Base-by-base conservation (phyloP, 1,284 basidiomycete species). In the Phlebopus sp. region DNA sequence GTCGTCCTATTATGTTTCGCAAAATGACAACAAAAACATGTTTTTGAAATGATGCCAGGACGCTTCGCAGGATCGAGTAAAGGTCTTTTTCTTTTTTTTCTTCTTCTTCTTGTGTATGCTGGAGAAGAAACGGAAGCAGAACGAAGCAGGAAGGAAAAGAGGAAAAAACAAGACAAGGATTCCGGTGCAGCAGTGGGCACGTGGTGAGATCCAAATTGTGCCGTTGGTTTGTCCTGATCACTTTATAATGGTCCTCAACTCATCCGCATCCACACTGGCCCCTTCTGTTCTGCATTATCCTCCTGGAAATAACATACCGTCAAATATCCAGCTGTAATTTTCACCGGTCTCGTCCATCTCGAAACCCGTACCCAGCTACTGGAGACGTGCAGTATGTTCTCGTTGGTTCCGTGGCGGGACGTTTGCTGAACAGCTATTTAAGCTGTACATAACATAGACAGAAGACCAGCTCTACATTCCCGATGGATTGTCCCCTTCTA, bases 401-500 rank as follows among this genome's bases (percentile, higher is more conserved):
- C 23, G 19, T 23, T 38, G 37, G 25, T 23, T n/a, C 19, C 21
- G 18, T 38, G 19, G 5, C 37, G 19, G 19, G 14, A 21, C 37
- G 36, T 18, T n/a, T n/a, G 21, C 37, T n/a, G 4, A 38, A 25
- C 19, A 21, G 6, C 5, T 18, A 5, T 5, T 43, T 14, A 17
- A 58, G 46, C 15, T 42, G 37, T 45, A 31, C 29, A 18, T 32
- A 34, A 30, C 37, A 35, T 25, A 38, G 19, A 34, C 42, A 19
- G 37, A 34, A 19, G 8, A 19, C 36, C 21, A 27, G 4, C 18
- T 5, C 35, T 27, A 29, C 35, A 38, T 36, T 46, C 18, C 30
- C 56, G 6, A 70, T 75, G 73, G 81, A 82, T 51, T 82, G 79
- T 58, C 83, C 82, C 11, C 78, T 86, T 54, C 73, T 86, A 31